These are phyloP conservation scores for Eucalyptus sp. DNA, from an alignment of 345 rosid genomes.

Conservation along the genomic window DNA sequence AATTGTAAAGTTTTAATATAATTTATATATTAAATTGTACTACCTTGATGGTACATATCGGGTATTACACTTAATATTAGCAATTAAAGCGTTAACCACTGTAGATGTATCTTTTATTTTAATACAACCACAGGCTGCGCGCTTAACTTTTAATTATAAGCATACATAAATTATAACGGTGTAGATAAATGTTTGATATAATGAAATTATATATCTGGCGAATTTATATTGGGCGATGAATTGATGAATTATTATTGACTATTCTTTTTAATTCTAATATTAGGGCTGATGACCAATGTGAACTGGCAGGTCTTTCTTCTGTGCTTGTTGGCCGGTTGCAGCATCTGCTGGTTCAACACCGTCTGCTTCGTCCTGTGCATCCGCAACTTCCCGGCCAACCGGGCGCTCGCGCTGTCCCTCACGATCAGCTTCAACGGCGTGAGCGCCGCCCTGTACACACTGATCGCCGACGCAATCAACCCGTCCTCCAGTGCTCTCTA, in stretches of 20 bases:
- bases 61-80: not conserved
- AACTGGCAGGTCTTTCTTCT: slow-evolving; percentile 61
- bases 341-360: slow-evolving; percentile 98
- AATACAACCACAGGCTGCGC: not conserved
- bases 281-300: not conserved
- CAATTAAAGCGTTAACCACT: not conserved
- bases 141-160: not conserved
- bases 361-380: slow-evolving; percentile 91
- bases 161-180: not conserved
- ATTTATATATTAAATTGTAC: not conserved
- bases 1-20: not conserved
- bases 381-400: slow-evolving; percentile 59
- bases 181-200: not conserved
- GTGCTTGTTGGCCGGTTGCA: slow-evolving; percentile 77
- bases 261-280: not conserved
- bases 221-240: not conserved
- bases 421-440: slow-evolving; percentile 94
- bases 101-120: not conserved
- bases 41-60: not conserved
- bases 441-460: slow-evolving; percentile 79
- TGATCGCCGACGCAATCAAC: slow-evolving; percentile 58
- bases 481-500: slow-evolving; percentile 43
- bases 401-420: slow-evolving; percentile 79
- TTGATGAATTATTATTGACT: not conserved
- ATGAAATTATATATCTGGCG: not conserved